Evolutionary conservation across 2,329 filamentous ascomycete species (phyloP).

Genomic region (Pestalotiopsis sp.): DNA sequence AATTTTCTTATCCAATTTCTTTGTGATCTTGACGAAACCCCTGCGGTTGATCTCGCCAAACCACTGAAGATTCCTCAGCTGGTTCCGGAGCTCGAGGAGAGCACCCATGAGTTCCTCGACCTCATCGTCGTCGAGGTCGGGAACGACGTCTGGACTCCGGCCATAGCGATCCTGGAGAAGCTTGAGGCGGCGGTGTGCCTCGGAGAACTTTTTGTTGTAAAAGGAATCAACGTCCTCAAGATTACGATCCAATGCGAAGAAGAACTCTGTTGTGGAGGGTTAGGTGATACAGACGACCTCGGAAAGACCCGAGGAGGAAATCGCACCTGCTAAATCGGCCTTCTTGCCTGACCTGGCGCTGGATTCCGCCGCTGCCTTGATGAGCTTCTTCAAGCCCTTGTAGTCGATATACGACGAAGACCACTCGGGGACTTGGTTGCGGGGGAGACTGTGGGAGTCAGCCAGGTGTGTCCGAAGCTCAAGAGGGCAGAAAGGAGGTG

Average conservation of each 20-base stretch:
- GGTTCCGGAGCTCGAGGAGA: slow-evolving; percentile 82
- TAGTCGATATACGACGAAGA: slow-evolving; percentile 84
- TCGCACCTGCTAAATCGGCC: slow-evolving; percentile 88
- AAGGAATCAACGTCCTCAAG: slow-evolving; percentile 96
- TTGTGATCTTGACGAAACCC: slow-evolving; percentile 97
- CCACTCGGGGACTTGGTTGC: slow-evolving; percentile 89
- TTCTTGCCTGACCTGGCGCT: slow-evolving; percentile 69
- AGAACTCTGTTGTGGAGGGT: slow-evolving; percentile 73
- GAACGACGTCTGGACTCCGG: slow-evolving; percentile 66
- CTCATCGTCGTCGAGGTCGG: slow-evolving; percentile 83
- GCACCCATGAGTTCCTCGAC: slow-evolving; percentile 89
- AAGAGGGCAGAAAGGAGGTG: neutral
- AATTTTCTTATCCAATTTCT: slow-evolving; percentile 97
- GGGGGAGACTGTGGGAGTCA: slow-evolving; percentile 59
- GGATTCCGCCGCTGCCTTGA: slow-evolving; percentile 72
- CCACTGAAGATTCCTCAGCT: slow-evolving; percentile 92
- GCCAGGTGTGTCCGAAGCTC: slow-evolving; percentile 18
- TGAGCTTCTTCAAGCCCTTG: slow-evolving; percentile 91
- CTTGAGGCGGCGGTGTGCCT: slow-evolving; percentile 81
- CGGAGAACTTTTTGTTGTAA: slow-evolving; percentile 93
- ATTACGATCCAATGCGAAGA: slow-evolving; percentile 94
- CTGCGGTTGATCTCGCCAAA: slow-evolving; percentile 96
- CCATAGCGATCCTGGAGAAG: slow-evolving; percentile 89
- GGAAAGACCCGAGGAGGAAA: slow-evolving; percentile 35
- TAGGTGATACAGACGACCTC: slow-evolving; percentile 38